phyloP scores from a whole-genome alignment of 1,139 yeast species.

The Candida buenavistaensis region DNA sequence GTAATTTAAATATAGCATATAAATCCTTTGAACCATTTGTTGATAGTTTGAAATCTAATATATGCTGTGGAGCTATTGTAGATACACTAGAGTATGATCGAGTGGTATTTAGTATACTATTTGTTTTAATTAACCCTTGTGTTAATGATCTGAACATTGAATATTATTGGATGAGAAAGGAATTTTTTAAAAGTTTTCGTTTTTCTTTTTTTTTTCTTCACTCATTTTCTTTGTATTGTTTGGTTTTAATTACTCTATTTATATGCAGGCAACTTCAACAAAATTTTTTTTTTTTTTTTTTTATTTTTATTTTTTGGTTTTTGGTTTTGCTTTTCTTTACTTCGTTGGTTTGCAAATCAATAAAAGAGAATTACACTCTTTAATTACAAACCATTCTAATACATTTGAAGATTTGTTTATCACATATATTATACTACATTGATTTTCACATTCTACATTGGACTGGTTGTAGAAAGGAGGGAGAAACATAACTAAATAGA shows the following conservation, averaged over 20 bases:
- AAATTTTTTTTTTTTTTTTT: neutral
- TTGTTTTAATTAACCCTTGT: too few relatives aligned
- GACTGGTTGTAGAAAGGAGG: too few relatives aligned
- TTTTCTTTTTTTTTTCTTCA: neutral
- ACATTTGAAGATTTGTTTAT: neutral
- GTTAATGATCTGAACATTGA: neutral
- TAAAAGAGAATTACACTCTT: neutral
- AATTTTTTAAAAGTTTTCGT: neutral
- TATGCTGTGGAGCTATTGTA: constrained; percentile 12
- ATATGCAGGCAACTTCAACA: neutral
- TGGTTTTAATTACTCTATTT: too few relatives aligned
- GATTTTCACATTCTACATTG: too few relatives aligned
- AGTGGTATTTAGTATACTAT: neutral
- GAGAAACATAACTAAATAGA: too few relatives aligned
- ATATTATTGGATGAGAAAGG: neutral
- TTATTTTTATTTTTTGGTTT: neutral
- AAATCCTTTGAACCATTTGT: constrained; percentile 48
- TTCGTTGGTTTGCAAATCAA: neutral
- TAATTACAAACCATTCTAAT: too few relatives aligned
- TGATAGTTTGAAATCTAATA: constrained; percentile 62
- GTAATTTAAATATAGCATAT: constrained; percentile 81
- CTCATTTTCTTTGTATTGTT: neutral
- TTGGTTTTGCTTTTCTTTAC: too few relatives aligned
- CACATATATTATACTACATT: too few relatives aligned
- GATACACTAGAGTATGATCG: constrained; percentile 4